phyloP scores from a whole-genome alignment of 1,284 basidiomycete genomes.

The Apiotrichum gracile region DNA sequence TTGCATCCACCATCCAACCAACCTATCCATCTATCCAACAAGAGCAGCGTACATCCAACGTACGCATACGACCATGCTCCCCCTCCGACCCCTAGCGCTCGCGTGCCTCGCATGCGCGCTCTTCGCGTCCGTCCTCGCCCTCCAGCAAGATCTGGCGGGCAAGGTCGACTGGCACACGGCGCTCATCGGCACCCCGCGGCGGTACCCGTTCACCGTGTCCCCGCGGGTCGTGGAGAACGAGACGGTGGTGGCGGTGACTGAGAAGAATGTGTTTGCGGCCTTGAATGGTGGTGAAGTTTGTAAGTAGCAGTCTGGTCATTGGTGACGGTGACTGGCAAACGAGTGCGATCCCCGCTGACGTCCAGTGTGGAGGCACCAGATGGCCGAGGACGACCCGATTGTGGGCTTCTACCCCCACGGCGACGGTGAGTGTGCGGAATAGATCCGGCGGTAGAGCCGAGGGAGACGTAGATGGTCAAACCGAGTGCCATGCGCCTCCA shows the following conservation, averaged over 20 bases:
- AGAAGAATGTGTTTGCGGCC: slow-evolving; percentile 71
- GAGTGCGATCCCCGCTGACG: slow-evolving; percentile 61
- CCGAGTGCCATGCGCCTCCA: too few relatives aligned
- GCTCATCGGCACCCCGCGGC: slow-evolving; percentile 63
- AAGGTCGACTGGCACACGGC: slow-evolving; percentile 79
- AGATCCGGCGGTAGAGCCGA: neutral
- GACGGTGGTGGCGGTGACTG: slow-evolving; percentile 57
- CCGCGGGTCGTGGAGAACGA: slow-evolving; percentile 22
- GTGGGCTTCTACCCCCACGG: slow-evolving; percentile 61
- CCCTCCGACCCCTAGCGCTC: too few relatives aligned
- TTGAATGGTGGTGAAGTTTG: neutral
- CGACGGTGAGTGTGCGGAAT: slow-evolving; percentile 51
- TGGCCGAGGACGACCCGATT: slow-evolving; percentile 56
- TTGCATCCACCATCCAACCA: too few relatives aligned
- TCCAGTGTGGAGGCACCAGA: neutral
- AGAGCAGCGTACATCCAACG: too few relatives aligned
- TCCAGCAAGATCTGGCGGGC: slow-evolving; percentile 54
- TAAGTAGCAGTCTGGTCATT: too few relatives aligned
- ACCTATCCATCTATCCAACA: too few relatives aligned
- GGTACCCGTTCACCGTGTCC: slow-evolving; percentile 29
- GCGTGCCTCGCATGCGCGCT: too few relatives aligned
- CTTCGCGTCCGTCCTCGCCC: slow-evolving; percentile 1
- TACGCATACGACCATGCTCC: too few relatives aligned
- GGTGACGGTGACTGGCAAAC: slow-evolving; percentile 57
- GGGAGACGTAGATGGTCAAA: too few relatives aligned